phyloP scores from a whole-genome alignment of 2,329 filamentous ascomycete species.

The Fusarium torulosum region DNA sequence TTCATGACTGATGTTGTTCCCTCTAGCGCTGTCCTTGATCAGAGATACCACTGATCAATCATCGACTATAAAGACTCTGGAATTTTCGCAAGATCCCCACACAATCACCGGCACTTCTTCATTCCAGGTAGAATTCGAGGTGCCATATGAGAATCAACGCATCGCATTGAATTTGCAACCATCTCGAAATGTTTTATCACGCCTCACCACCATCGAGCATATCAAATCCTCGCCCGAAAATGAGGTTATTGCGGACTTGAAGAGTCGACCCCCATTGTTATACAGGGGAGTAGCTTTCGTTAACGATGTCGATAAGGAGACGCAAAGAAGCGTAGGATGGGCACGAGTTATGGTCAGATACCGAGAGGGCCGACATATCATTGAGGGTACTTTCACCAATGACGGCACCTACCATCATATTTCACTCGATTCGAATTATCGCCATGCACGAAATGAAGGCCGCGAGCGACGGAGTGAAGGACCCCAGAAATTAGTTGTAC shows the following conservation, averaged over 20 bases:
- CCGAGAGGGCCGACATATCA: not conserved
- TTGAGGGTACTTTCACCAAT: constrained; percentile 41
- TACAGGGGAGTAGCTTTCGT: constrained; percentile 31
- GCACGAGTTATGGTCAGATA: constrained; percentile 34
- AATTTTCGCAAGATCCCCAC: constrained; percentile 16
- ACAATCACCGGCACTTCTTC: constrained; percentile 9
- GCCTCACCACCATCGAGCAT: constrained; percentile 26
- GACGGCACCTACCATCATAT: constrained; percentile 31
- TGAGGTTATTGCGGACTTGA: not conserved
- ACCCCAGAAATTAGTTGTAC: constrained; percentile 27
- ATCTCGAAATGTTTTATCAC: constrained; percentile 26
- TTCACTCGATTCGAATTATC: constrained; percentile 30
- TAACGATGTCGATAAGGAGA: not conserved
- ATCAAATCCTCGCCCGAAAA: not conserved
- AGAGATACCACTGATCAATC: constrained; percentile 13
- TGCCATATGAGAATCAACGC: constrained; percentile 6
- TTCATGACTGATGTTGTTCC: constrained; percentile 3
- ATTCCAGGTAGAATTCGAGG: constrained; percentile 32
- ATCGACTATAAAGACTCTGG: constrained; percentile 20
- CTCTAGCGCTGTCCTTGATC: constrained; percentile 14
- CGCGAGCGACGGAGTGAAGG: not conserved
- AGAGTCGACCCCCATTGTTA: constrained; percentile 3
- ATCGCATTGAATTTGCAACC: constrained; percentile 33
- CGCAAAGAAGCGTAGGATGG: constrained; percentile 23
- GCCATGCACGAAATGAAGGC: not conserved